phyloP scores from a whole-genome alignment of 2,329 filamentous ascomycete species.

The Clarireedia homoeocarpa region DNA sequence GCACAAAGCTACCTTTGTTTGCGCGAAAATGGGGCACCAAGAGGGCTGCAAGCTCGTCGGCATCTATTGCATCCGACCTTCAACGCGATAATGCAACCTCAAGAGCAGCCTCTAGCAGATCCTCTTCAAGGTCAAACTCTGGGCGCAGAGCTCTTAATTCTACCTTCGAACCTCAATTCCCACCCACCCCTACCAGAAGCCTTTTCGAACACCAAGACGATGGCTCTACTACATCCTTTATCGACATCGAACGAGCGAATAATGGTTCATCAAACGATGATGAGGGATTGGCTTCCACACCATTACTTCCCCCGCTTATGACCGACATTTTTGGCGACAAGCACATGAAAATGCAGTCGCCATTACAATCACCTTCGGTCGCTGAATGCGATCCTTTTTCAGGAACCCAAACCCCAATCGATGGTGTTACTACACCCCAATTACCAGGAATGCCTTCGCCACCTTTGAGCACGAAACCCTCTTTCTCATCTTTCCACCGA shows the following conservation, averaged over 20 bases:
- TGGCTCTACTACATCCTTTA: constrained; percentile 35
- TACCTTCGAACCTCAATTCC: constrained; percentile 42
- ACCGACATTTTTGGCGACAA: constrained; percentile 40
- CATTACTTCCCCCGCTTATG: constrained; percentile 76
- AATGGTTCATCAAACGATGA: constrained; percentile 42
- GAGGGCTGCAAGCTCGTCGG: constrained; percentile 31
- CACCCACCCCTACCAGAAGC: constrained; percentile 56
- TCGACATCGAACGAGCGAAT: constrained; percentile 47
- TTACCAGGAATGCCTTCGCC: constrained; percentile 52
- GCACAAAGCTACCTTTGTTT: constrained; percentile 49
- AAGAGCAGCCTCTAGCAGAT: constrained; percentile 63
- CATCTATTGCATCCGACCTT: constrained; percentile 17
- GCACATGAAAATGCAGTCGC: constrained; percentile 59
- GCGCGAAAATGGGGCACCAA: constrained; percentile 46
- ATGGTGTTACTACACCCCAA: constrained; percentile 35
- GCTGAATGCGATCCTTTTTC: constrained; percentile 43
- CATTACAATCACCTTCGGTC: constrained; percentile 78
- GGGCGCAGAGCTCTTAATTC: constrained; percentile 39
- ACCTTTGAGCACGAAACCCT: constrained; percentile 69
- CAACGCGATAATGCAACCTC: constrained; percentile 34
- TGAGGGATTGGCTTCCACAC: constrained; percentile 67
- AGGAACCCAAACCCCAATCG: constrained; percentile 37
- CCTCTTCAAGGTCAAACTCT: constrained; percentile 67
- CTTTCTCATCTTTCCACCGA: constrained; percentile 63
- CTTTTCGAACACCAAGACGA: constrained; percentile 51